Evolutionary conservation across 2,329 filamentous ascomycete species (phyloP), one percentile per base, ranked within the genome.

Genomic region (Corynespora cassiicola): DNA sequence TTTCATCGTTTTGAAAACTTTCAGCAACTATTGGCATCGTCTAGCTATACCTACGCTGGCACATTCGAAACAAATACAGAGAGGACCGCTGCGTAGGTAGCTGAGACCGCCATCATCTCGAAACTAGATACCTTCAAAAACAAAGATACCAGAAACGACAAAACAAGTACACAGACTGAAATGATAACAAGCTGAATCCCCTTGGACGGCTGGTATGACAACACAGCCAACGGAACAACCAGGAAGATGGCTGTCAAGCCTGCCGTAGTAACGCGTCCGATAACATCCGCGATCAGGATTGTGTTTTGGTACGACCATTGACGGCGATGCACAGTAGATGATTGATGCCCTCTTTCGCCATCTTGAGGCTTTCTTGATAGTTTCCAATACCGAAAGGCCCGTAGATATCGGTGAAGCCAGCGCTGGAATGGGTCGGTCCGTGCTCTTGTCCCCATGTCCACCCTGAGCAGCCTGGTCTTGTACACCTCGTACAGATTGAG

Each of bases 381-480:
- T 38, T 38, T 33, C 42, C 28, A 52, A 23, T 50, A 50, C 16
- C 39, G 22, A 20, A 50, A 47, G 16, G 33, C 37, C 17, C 49
- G 36, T 31, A 52, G 34, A 40, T 52, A 39, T 19, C 25, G 36
- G 34, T 45, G 36, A 22, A 52, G 46, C 39, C 36, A 47, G 49
- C 45, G 45, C 39, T 48, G 41, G 41, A 53, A 45, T 23, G 47
- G 41, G 20, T 48, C 47, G n/a, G 44, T 47, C 24, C 41, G 37
- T 10, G 39, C 38, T 42, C 59, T 56, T 5, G 48, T 42, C 23
- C 47, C 56, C 19, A 55, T 57, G 32, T 68, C 65, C 7, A 62
- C 48, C 32, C 65, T 45, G n/a, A 69, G 33, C 10, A 69, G 47
- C 30, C 65, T 52, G 7, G 63, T 68, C 18, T 67, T 62, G 37